Evolutionary conservation across 805 yeast species (phyloP).

Genomic region (Starmera caribaea): DNA sequence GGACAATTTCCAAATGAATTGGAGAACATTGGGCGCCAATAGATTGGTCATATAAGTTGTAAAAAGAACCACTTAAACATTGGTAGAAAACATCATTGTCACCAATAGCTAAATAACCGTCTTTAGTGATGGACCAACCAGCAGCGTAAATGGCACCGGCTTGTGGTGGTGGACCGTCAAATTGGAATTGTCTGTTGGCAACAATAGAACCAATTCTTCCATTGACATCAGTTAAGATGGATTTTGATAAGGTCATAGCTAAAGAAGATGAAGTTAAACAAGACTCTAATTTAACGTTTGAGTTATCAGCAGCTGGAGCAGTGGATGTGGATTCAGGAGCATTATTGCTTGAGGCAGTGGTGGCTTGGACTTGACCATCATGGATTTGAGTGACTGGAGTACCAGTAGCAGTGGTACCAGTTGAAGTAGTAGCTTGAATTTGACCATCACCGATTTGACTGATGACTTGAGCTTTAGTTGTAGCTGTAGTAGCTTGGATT

Average conservation of each 20-base stretch:
- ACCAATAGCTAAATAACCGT: conserved; percentile 57
- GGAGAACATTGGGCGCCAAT: conserved; percentile 54
- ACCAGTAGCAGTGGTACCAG: conserved; percentile 5
- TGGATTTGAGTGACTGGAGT: conserved; percentile 35
- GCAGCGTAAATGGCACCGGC: conserved; percentile 65
- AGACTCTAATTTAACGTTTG: conserved; percentile 20
- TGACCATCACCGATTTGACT: conserved; percentile 14
- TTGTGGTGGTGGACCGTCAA: conserved; percentile 83
- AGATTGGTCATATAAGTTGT: conserved; percentile 64
- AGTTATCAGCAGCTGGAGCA: conserved; percentile 17
- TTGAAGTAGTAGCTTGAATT: conserved; percentile 14
- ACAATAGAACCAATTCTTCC: conserved; percentile 75
- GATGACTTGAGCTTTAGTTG: conserved; percentile 13
- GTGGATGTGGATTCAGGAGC: conserved; percentile 14
- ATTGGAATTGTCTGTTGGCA: conserved; percentile 78
- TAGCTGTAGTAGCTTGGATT: conserved; percentile 9
- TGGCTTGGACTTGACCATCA: conserved; percentile 50
- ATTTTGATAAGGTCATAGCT: conserved; percentile 40
- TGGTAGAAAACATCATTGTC: conserved; percentile 53
- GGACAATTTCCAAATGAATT: conserved; percentile 51
- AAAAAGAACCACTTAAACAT: conserved; percentile 68
- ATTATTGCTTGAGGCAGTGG: conserved; percentile 22
- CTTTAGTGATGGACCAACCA: conserved; percentile 51
- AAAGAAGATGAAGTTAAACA: conserved; percentile 42
- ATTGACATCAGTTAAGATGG: conserved; percentile 44